Evolutionary conservation across 352 stramenopile genomes (phyloP).

Genomic region (Blastocystis sp.): DNA sequence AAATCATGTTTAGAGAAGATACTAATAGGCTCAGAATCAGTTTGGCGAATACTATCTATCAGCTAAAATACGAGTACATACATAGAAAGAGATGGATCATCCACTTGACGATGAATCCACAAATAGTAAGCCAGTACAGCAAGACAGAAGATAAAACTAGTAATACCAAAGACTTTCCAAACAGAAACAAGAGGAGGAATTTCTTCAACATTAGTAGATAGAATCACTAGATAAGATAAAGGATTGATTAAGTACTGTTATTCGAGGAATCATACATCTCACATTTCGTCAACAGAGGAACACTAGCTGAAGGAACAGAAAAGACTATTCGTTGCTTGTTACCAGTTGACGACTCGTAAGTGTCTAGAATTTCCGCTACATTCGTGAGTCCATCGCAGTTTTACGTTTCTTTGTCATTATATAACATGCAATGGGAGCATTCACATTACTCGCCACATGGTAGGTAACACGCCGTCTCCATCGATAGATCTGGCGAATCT

Average conservation of each 20-base stretch:
- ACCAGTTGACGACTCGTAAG: background rate
- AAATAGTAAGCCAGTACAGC: background rate
- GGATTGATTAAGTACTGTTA: background rate
- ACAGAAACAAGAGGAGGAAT: background rate
- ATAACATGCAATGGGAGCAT: slow-evolving; percentile 23
- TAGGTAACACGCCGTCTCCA: background rate
- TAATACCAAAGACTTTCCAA: slow-evolving; percentile 3
- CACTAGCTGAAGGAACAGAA: background rate
- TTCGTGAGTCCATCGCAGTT: background rate
- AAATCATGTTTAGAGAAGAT: background rate
- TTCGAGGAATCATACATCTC: slow-evolving; percentile 24
- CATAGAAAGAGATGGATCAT: background rate
- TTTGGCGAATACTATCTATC: background rate
- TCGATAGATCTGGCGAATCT: slow-evolving; percentile 10
- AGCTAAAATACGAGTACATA: background rate
- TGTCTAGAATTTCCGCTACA: slow-evolving; percentile 8
- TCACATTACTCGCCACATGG: slow-evolving; percentile 8
- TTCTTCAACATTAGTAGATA: slow-evolving; percentile 44
- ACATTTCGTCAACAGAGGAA: slow-evolving; percentile 10
- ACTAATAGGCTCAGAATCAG: background rate
- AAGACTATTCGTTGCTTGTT: background rate
- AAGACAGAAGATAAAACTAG: background rate
- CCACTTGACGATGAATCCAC: background rate
- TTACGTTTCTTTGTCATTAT: slow-evolving; percentile 15
- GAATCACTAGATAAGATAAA: background rate